Evolutionary conservation across 2,329 filamentous ascomycete genomes (phyloP), one percentile per base, ranked within the genome.

Genomic region (Furcasterigmium furcatum): DNA sequence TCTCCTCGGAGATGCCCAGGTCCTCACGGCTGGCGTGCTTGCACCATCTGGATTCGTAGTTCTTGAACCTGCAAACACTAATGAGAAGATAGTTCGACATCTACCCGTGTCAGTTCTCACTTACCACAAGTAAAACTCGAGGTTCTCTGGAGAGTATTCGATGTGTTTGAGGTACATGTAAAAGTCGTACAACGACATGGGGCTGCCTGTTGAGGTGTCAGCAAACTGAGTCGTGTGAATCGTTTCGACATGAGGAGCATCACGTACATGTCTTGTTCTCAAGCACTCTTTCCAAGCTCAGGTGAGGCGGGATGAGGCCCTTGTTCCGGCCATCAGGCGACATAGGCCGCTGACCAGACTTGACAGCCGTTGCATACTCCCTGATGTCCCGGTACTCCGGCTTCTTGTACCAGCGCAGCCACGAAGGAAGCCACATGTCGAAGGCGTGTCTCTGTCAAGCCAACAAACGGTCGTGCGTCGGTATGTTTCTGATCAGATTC

Each of bases 141-240:
- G 63, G 51, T 75, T 75, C 57, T 75, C 72, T 0, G 69, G 60
- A 2, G 71, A 74, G 56, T 64, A 69, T 54, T 75, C 72, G 40
- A 75, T 72, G 52, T 74, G 66, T 55, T 73, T 73, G 41, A 75
- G 59, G 47, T 74, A 75, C 69, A 74, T 72, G 57, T 73, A 74
- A 42, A 75, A 75, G 57, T 75, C 72, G 47, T 73, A 72, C 9
- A 74, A 55, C 0, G 69, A 73, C 70, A 74, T 73, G 4, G 72
- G 72, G 43, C 68, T 72, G 50, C 69, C 68, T 72, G 5, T 19
- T 25, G 29, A 5, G 10, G 34, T 9, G 38, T 46, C 36, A 48
- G 48, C 24, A 27, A 27, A 7, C 12, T 27, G 24, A 27, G 47
- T 19, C 14, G 19, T 12, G 10, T 21, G 2, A 8, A 14, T 9